Evolutionary conservation across 1,139 yeast genomes (phyloP).

Genomic region (Chernovozyma aurita): DNA sequence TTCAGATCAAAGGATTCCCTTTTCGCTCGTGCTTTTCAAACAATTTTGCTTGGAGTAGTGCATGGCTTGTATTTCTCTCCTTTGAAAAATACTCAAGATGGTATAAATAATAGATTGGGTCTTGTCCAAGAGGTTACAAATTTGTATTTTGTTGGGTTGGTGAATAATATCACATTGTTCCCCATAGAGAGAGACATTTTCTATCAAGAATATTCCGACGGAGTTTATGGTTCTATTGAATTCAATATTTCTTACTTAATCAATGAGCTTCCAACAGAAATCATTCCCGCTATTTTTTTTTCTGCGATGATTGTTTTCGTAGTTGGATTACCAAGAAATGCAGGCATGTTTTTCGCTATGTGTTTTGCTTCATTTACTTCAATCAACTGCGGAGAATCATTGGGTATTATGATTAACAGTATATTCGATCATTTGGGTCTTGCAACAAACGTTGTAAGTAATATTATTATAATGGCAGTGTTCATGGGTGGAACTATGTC

Average conservation of each 20-base stretch:
- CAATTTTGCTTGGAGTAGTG: constrained; percentile 59
- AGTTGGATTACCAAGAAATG: constrained; percentile 69
- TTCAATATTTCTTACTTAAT: constrained; percentile 63
- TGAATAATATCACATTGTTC: constrained; percentile 70
- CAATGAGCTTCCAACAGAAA: constrained; percentile 72
- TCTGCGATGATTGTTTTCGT: constrained; percentile 62
- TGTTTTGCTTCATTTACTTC: constrained; percentile 52
- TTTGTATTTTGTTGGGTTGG: constrained; percentile 73
- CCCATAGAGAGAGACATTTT: constrained; percentile 72
- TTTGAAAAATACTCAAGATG: constrained; percentile 50
- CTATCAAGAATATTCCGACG: constrained; percentile 75
- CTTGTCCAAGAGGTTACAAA: constrained; percentile 70
- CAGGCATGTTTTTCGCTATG: constrained; percentile 63
- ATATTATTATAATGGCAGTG: constrained; percentile 61
- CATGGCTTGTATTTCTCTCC: constrained; percentile 73
- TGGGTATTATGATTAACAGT: constrained; percentile 78
- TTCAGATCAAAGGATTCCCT: constrained; percentile 59
- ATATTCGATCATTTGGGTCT: constrained; percentile 71
- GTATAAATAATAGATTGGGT: constrained; percentile 66
- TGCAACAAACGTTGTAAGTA: constrained; percentile 68
- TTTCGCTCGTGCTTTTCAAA: constrained; percentile 64
- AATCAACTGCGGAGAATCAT: constrained; percentile 75
- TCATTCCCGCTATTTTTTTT: constrained; percentile 55
- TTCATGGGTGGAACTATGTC: constrained; percentile 90
- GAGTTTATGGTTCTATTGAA: constrained; percentile 62